phyloP scores from a whole-genome alignment of 2,329 filamentous ascomycete genomes.

The Pseudogymnoascus sp. region DNA sequence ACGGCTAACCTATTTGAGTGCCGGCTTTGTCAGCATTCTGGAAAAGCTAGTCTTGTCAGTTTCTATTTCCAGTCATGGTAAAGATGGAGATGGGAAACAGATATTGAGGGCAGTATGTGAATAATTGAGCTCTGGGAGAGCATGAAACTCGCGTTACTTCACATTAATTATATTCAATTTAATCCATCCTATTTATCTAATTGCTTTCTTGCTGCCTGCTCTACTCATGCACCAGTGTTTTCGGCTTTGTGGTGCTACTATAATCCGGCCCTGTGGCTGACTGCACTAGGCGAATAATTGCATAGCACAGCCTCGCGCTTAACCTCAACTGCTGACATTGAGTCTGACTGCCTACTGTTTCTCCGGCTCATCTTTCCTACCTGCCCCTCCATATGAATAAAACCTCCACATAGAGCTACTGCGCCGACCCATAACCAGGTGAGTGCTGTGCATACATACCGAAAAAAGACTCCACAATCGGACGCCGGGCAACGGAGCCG shows the following conservation, averaged over 20 bases:
- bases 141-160: background rate
- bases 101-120: background rate
- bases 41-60: background rate
- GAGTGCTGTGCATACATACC: background rate
- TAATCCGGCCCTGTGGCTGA: background rate
- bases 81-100: background rate
- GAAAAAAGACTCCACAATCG: constrained; percentile 6
- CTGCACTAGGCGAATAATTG: background rate
- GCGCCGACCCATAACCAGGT: background rate
- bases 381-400: background rate
- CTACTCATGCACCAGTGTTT: background rate
- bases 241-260: background rate
- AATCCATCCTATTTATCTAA: background rate
- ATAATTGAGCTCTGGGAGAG: background rate
- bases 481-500: background rate
- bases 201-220: background rate
- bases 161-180: background rate
- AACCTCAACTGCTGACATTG: constrained; percentile 1
- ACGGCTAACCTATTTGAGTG: background rate
- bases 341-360: background rate
- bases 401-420: constrained; percentile 4
- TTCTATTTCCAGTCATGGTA: constrained; percentile 1
- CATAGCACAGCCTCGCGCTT: constrained; percentile 7
- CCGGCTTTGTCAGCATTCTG: background rate
- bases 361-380: background rate